A percentile compares a stretch with the other conserved stretches of the same genome.
phyloP scores from a whole-genome alignment of 352 stramenopile genomes.

The Phytophthora citrophthora region DNA sequence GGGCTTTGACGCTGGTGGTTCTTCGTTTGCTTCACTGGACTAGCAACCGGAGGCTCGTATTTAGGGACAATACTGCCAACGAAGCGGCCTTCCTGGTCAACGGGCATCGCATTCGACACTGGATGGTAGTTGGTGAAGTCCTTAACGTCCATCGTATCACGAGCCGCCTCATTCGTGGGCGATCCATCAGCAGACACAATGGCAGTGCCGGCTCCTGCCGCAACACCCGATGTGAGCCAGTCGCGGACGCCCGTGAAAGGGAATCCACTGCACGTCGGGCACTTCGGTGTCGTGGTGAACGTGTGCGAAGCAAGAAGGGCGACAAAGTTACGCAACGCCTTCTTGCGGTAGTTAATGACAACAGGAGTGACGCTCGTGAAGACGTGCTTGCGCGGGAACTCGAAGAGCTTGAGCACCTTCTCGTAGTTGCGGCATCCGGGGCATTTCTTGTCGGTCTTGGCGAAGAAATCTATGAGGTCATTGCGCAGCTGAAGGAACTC shows the following conservation, averaged over 20 bases:
- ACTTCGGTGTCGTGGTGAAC: constrained; percentile 82
- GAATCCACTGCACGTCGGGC: constrained; percentile 76
- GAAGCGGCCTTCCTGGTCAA: constrained; percentile 79
- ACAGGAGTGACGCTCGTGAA: constrained; percentile 79
- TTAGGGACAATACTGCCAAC: constrained; percentile 28
- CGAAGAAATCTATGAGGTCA: constrained; percentile 70
- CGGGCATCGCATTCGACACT: constrained; percentile 46
- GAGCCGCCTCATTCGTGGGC: constrained; percentile 47
- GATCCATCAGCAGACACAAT: constrained; percentile 5
- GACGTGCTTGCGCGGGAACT: constrained; percentile 86
- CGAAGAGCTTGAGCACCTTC: constrained; percentile 80
- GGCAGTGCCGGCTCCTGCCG: constrained; percentile 1
- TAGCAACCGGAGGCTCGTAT: constrained; percentile 14
- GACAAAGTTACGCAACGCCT: constrained; percentile 74
- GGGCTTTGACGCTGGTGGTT: constrained; percentile 16
- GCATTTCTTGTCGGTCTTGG: constrained; percentile 68
- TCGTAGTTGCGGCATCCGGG: constrained; percentile 86
- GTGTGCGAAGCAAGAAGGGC: constrained; percentile 80
- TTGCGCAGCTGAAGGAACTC: constrained; percentile 82
- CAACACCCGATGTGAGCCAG: constrained; percentile 66
- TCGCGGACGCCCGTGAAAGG: constrained; percentile 80
- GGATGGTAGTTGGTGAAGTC: constrained; percentile 74
- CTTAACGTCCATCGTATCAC: constrained; percentile 80
- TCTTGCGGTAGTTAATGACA: constrained; percentile 86
- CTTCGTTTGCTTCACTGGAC: constrained; percentile 14